Percentiles rank a stretch among this genome's conserved stretches.
These are phyloP conservation scores for Mycena amicta DNA, from an alignment of 768 basidiomycete genomes.

Conservation along the genomic window DNA sequence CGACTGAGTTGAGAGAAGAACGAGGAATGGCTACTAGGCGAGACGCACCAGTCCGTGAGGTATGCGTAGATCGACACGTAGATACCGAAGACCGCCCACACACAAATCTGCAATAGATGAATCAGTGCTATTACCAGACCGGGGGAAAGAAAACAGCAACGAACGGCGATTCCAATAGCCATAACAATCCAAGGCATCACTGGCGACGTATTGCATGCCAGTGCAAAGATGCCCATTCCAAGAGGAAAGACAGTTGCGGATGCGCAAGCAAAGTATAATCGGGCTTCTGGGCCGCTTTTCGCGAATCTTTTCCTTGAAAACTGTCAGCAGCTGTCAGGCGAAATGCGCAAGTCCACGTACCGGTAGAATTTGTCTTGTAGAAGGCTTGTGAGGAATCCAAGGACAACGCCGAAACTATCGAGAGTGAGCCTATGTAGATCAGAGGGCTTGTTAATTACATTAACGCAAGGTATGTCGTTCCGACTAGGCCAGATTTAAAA, in stretches of 20 bases:
- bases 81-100: conserved; percentile 53
- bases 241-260: conserved; percentile 56
- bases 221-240: conserved; percentile 75
- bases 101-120: conserved; percentile 49
- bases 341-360: conserved; percentile 39
- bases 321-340: background rate
- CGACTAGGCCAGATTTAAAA: conserved; percentile 62
- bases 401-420: conserved; percentile 53
- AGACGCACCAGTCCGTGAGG: conserved; percentile 61
- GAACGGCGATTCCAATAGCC: conserved; percentile 52
- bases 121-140: too few relatives aligned
- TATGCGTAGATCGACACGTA: conserved; percentile 65
- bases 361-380: conserved; percentile 54
- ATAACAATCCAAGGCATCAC: conserved; percentile 63
- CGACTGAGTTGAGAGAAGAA: background rate
- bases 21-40: too few relatives aligned
- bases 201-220: conserved; percentile 51
- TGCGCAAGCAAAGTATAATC: conserved; percentile 58
- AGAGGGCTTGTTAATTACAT: conserved; percentile 38
- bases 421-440: background rate
- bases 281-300: conserved; percentile 54
- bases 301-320: conserved; percentile 34
- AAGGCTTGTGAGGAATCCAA: conserved; percentile 49
- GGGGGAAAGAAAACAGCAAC: conserved; percentile 16
- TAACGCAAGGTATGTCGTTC: conserved; percentile 61